A percentile compares a stretch with the other conserved stretches of the same genome.
Evolutionary conservation across 352 stramenopile species (phyloP).

Genomic region (Globisporangium iwayamae): DNA sequence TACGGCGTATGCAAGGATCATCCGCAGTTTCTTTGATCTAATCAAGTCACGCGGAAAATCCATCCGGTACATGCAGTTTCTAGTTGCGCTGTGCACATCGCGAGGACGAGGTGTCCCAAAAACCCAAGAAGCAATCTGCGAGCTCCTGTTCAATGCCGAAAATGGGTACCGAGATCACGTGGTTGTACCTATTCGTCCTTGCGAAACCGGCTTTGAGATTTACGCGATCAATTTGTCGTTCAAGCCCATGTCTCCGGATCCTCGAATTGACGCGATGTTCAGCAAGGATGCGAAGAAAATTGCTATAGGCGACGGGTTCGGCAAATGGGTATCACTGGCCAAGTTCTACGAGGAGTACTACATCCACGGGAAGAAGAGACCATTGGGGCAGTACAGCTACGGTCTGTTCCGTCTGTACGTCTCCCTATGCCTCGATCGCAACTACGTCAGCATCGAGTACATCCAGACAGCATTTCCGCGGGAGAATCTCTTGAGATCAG

Average conservation of each 20-base stretch:
- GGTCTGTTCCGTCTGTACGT: constrained; percentile 66
- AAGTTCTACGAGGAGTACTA: constrained; percentile 72
- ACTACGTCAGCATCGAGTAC: constrained; percentile 76
- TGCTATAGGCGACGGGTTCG: constrained; percentile 11
- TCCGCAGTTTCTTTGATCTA: constrained; percentile 69
- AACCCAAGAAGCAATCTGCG: constrained; percentile 71
- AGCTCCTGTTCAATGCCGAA: constrained; percentile 55
- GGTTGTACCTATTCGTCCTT: constrained; percentile 48
- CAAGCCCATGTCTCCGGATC: constrained; percentile 19
- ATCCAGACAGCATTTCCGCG: constrained; percentile 61
- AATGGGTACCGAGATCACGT: constrained; percentile 57
- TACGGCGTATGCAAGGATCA: constrained; percentile 51
- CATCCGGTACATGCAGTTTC: constrained; percentile 73
- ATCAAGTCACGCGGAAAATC: constrained; percentile 65
- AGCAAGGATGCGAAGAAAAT: constrained; percentile 16
- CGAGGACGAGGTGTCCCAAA: constrained; percentile 56
- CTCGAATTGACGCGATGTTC: constrained; percentile 39
- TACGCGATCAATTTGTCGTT: constrained; percentile 24
- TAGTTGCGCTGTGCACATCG: constrained; percentile 64
- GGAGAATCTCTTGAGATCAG: constrained; percentile 39
- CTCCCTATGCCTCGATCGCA: constrained; percentile 67
- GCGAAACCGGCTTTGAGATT: constrained; percentile 48
- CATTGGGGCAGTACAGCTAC: constrained; percentile 65
- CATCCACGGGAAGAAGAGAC: constrained; percentile 34
- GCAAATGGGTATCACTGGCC: constrained; percentile 40